Percentiles rank a stretch among this genome's conserved stretches.
Evolutionary conservation across 2,329 filamentous ascomycete genomes (phyloP).

Genomic region (Sclerotinia sclerotiorum): DNA sequence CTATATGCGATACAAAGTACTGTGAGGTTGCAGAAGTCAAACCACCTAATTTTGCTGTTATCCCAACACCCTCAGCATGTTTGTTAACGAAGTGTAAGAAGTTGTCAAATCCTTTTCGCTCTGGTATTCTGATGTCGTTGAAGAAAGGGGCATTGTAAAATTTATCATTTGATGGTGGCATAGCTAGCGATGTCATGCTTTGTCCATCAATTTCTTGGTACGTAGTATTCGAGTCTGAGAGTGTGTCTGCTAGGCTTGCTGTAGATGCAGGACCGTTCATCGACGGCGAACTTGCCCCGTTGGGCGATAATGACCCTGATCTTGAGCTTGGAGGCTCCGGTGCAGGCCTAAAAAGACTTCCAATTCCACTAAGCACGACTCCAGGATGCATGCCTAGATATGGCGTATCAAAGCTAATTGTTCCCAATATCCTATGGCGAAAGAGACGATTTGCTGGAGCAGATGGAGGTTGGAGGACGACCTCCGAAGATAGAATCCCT

Average conservation of each 20-base stretch:
- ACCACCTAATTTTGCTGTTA: constrained; percentile 42
- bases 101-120: constrained; percentile 67
- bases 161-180: constrained; percentile 48
- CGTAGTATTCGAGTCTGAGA: constrained; percentile 28
- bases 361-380: constrained; percentile 77
- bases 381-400: constrained; percentile 88
- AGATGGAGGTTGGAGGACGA: constrained; percentile 57
- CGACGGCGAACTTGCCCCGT: constrained; percentile 29
- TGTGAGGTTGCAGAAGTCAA: constrained; percentile 64
- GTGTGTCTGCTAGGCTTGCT: constrained; percentile 30
- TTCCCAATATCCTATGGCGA: constrained; percentile 75
- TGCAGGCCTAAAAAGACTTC: constrained; percentile 67
- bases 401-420: constrained; percentile 80
- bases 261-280: constrained; percentile 29
- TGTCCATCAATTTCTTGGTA: constrained; percentile 33
- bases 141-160: constrained; percentile 74
- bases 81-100: constrained; percentile 79
- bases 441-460: constrained; percentile 45
- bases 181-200: constrained; percentile 34
- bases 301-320: constrained; percentile 25
- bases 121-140: constrained; percentile 70
- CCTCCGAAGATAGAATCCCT: constrained; percentile 77
- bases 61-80: constrained; percentile 58
- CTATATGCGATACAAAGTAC: constrained; percentile 76
- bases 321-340: constrained; percentile 41